Percentiles rank a stretch among this genome's conserved stretches.
Evolutionary conservation across 176 grass and related monocot species (phyloP).

Genomic region (Alopecurus myosuroides): DNA sequence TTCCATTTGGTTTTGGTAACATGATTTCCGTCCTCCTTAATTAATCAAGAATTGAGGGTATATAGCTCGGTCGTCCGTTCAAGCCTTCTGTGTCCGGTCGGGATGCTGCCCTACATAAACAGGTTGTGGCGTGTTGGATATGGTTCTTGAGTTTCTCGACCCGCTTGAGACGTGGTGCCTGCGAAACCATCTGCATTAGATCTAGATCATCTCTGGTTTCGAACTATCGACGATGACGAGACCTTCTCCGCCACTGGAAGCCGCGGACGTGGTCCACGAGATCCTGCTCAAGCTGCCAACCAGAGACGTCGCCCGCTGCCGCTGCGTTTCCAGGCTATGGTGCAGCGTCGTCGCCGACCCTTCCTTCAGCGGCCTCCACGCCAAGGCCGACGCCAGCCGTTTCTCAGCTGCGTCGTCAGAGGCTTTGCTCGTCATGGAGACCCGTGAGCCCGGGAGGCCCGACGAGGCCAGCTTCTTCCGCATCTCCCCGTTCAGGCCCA

Average conservation of each 20-base stretch:
- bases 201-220: background rate
- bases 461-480: background rate
- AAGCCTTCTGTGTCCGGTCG: too few species aligned
- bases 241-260: background rate
- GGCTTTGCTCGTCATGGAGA: background rate
- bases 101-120: too few species aligned
- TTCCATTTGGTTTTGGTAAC: too few species aligned
- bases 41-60: too few species aligned
- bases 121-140: background rate
- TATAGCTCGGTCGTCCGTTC: too few species aligned
- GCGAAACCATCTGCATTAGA: background rate
- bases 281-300: background rate
- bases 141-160: background rate
- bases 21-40: too few species aligned
- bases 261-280: background rate
- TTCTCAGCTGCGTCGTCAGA: background rate
- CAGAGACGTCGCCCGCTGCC: background rate
- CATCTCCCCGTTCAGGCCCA: background rate
- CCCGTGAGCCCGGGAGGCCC: background rate
- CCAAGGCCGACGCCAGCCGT: background rate
- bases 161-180: background rate
- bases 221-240: background rate
- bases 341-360: background rate
- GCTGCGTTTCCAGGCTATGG: background rate
- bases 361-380: background rate